Evolutionary conservation across 495 filamentous ascomycete species (phyloP), one percentile per base, ranked within the genome.

Genomic region (Aspergillus sclerotiicarbonarius): DNA sequence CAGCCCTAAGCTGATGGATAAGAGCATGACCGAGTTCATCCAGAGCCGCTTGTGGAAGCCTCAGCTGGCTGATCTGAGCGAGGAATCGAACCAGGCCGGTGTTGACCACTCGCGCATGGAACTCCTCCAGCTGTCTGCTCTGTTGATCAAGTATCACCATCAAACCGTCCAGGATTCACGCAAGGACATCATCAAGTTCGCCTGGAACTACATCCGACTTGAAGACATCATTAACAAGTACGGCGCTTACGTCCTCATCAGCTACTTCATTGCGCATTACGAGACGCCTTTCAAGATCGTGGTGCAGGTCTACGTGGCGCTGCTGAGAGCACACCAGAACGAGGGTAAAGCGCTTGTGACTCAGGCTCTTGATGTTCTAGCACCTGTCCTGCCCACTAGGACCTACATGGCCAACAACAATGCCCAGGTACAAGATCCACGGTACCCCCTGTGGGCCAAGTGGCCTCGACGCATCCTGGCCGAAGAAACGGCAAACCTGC

Each of bases 191-290:
- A 98, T 99, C 65, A 97, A 96, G 71, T 98, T 97, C 70, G 92
- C 91, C 4, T 99, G 95, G 95, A 97, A 92, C 29, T 98, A 94
- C 67, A 98, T 98, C 56, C 86, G 90, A 16, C 84, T 99, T 20
- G 95, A 99, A 68, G 95, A 99, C 69, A 90, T 96, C 59, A 96
- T 99, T 78, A 98, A 98, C 77, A 99, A 99, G 67, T 92, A 98
- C 69, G 95, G 92, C 18, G 93, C 95, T 7, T 98, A 99, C 67
- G 92, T 97, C 10, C 82, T 98, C 4, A 96, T 98, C 60, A 92
- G 89, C 8, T 98, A 96, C 71, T 99, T 99, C 77, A 96, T 98
- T 60, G 90, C 91, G 0, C 88, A 94, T 61, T 99, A 96, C 63
- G 95, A 99, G 64, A 96, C 95, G 0, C 95, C 95, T 0, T 82